Evolutionary conservation across 129 eudicot species (phyloP).

Genomic region (Kitagawia praeruptora): DNA sequence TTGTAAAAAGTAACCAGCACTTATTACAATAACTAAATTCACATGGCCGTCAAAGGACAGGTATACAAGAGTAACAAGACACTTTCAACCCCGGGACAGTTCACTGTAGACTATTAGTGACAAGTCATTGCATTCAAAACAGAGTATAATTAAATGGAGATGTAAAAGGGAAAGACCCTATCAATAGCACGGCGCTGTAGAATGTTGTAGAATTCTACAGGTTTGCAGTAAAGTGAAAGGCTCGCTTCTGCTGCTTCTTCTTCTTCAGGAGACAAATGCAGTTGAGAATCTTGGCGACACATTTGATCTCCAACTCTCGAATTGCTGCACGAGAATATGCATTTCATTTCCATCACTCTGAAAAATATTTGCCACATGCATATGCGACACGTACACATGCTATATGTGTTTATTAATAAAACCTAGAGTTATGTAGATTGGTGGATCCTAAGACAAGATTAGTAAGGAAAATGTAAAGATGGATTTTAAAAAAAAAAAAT

Average conservation of each 20-base stretch:
- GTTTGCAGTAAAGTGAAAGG: slow-evolving; percentile 77
- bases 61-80: background rate
- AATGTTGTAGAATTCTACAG: slow-evolving; percentile 92
- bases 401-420: background rate
- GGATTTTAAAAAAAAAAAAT: no score
- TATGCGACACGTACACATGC: no score
- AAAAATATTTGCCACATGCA: no score
- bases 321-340: slow-evolving; percentile 44
- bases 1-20: background rate
- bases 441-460: background rate
- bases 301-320: slow-evolving; percentile 69
- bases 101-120: background rate
- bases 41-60: background rate
- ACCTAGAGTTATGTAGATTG: background rate
- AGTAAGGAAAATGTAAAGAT: background rate
- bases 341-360: background rate
- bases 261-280: slow-evolving; percentile 75
- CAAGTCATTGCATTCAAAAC: background rate
- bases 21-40: background rate
- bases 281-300: slow-evolving; percentile 74
- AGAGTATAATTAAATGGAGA: background rate
- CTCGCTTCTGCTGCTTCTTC: slow-evolving; percentile 80
- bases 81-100: background rate
- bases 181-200: slow-evolving; percentile 64
- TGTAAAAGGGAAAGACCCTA: slow-evolving; percentile 29